Evolutionary conservation across 768 basidiomycete species (phyloP).

Genomic region (Pulveroboletus frians): DNA sequence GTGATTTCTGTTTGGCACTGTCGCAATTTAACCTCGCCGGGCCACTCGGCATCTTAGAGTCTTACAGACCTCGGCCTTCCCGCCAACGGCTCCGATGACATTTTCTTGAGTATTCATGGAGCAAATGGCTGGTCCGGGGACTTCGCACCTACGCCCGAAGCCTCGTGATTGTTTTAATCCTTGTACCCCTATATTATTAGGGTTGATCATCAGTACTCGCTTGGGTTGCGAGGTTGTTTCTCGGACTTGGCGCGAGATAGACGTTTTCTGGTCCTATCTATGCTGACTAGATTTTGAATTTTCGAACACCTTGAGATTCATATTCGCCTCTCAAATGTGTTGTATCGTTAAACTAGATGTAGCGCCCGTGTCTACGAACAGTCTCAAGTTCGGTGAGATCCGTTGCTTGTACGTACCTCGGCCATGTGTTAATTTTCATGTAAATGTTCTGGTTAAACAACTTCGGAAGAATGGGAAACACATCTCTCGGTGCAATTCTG

Average conservation of each 20-base stretch:
- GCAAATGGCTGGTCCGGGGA: constrained; percentile 74
- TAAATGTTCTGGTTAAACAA: background rate
- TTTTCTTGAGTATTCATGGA: constrained; percentile 74
- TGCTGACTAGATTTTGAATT: constrained; percentile 1
- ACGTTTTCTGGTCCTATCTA: background rate
- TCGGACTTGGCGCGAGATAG: background rate
- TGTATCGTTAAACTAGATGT: constrained; percentile 3
- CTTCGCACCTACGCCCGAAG: constrained; percentile 73
- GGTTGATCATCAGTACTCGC: constrained; percentile 16
- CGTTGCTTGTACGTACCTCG: constrained; percentile 4
- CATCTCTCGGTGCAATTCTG: constrained; percentile 13
- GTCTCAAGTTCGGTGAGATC: background rate
- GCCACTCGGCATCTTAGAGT: constrained; percentile 45
- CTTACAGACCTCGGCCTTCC: constrained; percentile 87
- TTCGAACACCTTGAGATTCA: background rate
- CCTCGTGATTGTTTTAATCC: constrained; percentile 53
- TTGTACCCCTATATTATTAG: constrained; percentile 17
- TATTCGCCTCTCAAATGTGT: background rate
- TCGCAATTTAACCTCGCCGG: background rate
- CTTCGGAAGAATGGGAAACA: constrained; percentile 5
- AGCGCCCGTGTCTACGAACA: background rate
- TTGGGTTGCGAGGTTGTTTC: constrained; percentile 17
- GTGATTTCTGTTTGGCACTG: constrained; percentile 21
- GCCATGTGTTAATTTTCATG: background rate
- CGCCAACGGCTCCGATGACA: constrained; percentile 85